phyloP scores from a whole-genome alignment of 177 flowering plant species.

The Vitis hybrid region DNA sequence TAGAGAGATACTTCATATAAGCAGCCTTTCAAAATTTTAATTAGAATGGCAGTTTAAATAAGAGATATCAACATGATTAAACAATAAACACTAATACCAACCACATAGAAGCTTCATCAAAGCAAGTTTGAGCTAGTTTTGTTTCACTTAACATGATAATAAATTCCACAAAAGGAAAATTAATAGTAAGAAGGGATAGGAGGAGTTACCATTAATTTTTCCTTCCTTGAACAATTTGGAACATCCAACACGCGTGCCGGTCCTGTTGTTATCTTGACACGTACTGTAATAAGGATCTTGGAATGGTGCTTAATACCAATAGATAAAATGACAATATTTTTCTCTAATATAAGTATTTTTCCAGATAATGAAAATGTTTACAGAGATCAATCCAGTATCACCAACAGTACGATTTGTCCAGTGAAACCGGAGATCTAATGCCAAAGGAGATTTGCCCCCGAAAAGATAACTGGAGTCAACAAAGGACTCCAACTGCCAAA shows the following conservation, averaged over 20 bases:
- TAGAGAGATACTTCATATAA: not conserved
- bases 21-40: not conserved
- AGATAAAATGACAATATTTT: conserved; percentile 1
- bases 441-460: conserved; percentile 51
- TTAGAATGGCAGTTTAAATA: not conserved
- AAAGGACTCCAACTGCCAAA: conserved; percentile 45
- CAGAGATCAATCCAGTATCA: conserved; percentile 27
- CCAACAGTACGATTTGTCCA: conserved; percentile 18
- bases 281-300: conserved; percentile 8
- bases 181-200: not conserved
- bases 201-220: conserved; percentile 20
- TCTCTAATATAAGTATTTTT: not conserved
- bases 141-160: not conserved
- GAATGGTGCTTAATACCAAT: conserved; percentile 2
- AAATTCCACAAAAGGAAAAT: not conserved
- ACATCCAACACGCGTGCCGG: not conserved
- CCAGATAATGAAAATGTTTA: conserved; percentile 5
- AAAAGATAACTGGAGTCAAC: conserved; percentile 19
- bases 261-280: not conserved
- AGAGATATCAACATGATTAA: not conserved
- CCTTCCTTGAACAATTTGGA: conserved; percentile 2
- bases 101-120: not conserved
- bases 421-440: conserved; percentile 27
- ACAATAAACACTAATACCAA: not conserved
- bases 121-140: not conserved